These are phyloP conservation scores for Priceomyces haplophilus DNA, from an alignment of 805 yeast genomes.

Conservation along the genomic window DNA sequence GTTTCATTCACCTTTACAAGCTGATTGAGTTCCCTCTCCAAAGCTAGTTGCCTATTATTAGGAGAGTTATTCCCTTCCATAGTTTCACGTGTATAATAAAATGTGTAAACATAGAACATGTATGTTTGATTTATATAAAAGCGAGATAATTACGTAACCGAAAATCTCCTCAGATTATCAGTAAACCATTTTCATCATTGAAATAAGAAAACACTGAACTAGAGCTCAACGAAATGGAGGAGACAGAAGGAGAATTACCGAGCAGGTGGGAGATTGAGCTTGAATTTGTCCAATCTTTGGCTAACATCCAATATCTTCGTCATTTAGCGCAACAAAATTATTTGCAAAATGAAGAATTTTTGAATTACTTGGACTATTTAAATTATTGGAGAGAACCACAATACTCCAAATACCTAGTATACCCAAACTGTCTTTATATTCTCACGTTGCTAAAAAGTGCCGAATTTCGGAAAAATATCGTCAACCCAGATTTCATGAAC, in stretches of 20 bases:
- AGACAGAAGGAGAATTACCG: conserved; percentile 41
- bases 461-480: conserved; percentile 53
- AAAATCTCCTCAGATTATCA: no score
- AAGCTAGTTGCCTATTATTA: conserved; percentile 14
- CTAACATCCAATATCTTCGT: conserved; percentile 84
- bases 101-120: not conserved
- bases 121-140: no score
- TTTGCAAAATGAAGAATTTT: conserved; percentile 66
- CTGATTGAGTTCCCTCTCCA: conserved; percentile 31
- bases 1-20: conserved; percentile 30
- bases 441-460: conserved; percentile 58
- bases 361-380: conserved; percentile 73
- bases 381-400: conserved; percentile 82
- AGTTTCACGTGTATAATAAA: not conserved
- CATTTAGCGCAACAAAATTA: conserved; percentile 82
- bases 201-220: no score
- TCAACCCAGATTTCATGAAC: conserved; percentile 55
- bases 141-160: no score
- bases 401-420: conserved; percentile 66
- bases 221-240: no score
- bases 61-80: conserved; percentile 5
- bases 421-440: conserved; percentile 86
- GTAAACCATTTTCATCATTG: no score
- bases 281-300: conserved; percentile 92
- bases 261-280: conserved; percentile 83